Conservation (phyloP, 352 stramenopile species). For the Phytophthora hybrid region DNA sequence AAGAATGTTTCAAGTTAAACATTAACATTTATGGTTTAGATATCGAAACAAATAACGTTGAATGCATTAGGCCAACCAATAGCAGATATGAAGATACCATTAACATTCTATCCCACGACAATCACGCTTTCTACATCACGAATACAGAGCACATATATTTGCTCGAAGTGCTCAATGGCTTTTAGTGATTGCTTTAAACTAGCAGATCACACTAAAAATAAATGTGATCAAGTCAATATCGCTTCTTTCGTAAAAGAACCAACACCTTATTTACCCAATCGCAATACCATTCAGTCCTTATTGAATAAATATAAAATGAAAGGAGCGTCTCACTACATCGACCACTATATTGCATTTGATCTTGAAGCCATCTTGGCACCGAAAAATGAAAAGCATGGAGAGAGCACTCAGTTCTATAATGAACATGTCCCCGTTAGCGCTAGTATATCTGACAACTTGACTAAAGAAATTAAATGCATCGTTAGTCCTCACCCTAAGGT, state of each 20-base stretch:
- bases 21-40: background rate
- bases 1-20: conserved; percentile 7
- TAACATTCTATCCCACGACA: too few species aligned
- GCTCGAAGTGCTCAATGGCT: background rate
- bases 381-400: too few species aligned
- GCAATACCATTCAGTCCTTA: too few species aligned
- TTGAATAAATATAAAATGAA: too few species aligned
- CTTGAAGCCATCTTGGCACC: too few species aligned
- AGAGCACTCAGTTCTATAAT: background rate
- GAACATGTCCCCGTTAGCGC: background rate
- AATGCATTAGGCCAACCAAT: background rate
- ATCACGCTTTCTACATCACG: background rate
- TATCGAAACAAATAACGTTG: background rate
- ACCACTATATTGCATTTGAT: background rate
- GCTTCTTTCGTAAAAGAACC: background rate
- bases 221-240: background rate
- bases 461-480: background rate
- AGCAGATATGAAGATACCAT: too few species aligned
- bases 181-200: background rate
- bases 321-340: background rate
- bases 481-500: background rate
- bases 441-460: background rate
- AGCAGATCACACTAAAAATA: background rate
- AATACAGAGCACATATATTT: background rate
- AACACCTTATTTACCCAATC: background rate